A percentile compares a stretch with the other conserved stretches of the same genome.
Conservation (phyloP, 83 land plant genomes). For the Picea abies region DNA sequence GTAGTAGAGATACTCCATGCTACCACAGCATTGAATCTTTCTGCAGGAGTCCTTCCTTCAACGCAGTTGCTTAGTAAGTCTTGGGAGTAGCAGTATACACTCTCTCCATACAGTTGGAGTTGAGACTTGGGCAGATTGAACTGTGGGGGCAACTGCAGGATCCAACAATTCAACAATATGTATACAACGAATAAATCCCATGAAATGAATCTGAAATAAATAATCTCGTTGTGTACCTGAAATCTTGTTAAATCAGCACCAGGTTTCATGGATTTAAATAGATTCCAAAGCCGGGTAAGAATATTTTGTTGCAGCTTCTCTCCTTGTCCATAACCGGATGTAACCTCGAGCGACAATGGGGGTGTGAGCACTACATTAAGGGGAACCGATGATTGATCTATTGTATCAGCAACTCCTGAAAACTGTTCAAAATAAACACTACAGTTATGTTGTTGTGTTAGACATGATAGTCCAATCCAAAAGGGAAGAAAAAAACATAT, state of each 20-base stretch:
- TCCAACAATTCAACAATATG: neutral
- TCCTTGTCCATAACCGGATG: too few species aligned
- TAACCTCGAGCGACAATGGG: too few species aligned
- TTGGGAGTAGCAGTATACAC: constrained; percentile 46
- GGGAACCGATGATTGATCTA: too few species aligned
- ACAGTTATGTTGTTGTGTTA: too few species aligned
- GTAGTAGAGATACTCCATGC: constrained; percentile 74
- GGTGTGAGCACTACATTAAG: too few species aligned
- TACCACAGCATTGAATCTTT: constrained; percentile 55
- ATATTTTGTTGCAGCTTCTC: constrained; percentile 37
- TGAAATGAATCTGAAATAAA: neutral
- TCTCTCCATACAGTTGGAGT: constrained; percentile 69
- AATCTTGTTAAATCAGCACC: constrained; percentile 70
- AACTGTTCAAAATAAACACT: too few species aligned
- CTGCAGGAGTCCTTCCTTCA: constrained; percentile 25
- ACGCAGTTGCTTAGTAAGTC: constrained; percentile 50
- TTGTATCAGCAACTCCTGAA: too few species aligned
- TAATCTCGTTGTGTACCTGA: constrained; percentile 32
- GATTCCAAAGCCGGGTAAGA: constrained; percentile 38
- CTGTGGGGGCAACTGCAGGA: constrained; percentile 44
- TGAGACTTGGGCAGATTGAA: constrained; percentile 81
- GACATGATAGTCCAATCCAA: too few species aligned
- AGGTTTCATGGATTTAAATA: constrained; percentile 48
- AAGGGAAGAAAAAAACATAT: too few species aligned
- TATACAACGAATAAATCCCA: neutral